Evolutionary conservation across 225 moss, liverwort and hornwort genomes (phyloP).

Genomic region (Polytrichum formosum): DNA sequence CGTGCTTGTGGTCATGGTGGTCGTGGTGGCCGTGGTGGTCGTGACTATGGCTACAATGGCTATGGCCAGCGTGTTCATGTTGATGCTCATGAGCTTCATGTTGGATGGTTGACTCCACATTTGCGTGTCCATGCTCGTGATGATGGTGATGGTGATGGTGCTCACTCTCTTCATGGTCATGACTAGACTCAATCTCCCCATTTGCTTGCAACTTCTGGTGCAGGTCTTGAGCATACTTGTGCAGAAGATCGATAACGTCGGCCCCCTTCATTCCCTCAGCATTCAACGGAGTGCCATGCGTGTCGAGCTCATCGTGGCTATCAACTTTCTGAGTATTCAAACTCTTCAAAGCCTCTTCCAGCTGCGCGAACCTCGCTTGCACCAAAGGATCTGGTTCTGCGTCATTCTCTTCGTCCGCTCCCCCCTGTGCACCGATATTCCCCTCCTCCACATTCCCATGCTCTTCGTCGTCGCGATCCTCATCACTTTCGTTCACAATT

Average conservation of each 20-base stretch:
- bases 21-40: conserved; percentile 19
- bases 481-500: neutral
- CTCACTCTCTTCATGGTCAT: conserved; percentile 12
- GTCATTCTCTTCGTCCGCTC: conserved; percentile 13
- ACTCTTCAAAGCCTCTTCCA: conserved; percentile 37
- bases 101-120: conserved; percentile 4
- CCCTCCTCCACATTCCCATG: conserved; percentile 8
- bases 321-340: conserved; percentile 23
- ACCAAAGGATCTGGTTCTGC: conserved; percentile 21
- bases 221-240: conserved; percentile 51
- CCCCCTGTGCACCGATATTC: conserved; percentile 7
- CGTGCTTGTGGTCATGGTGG: conserved; percentile 14
- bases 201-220: conserved; percentile 32
- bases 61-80: conserved; percentile 38
- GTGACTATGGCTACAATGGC: conserved; percentile 28
- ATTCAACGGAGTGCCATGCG: conserved; percentile 20
- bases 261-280: conserved; percentile 24
- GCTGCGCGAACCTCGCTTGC: conserved; percentile 32
- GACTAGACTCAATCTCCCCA: conserved; percentile 11
- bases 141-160: conserved; percentile 14
- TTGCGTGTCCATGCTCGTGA: conserved; percentile 15
- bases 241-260: conserved; percentile 45
- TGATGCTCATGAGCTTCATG: conserved; percentile 14
- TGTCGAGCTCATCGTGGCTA: conserved; percentile 19
- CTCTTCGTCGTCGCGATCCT: conserved; percentile 3